Conservation (phyloP, 805 yeast genomes). For the Candida dajiaensis region DNA sequence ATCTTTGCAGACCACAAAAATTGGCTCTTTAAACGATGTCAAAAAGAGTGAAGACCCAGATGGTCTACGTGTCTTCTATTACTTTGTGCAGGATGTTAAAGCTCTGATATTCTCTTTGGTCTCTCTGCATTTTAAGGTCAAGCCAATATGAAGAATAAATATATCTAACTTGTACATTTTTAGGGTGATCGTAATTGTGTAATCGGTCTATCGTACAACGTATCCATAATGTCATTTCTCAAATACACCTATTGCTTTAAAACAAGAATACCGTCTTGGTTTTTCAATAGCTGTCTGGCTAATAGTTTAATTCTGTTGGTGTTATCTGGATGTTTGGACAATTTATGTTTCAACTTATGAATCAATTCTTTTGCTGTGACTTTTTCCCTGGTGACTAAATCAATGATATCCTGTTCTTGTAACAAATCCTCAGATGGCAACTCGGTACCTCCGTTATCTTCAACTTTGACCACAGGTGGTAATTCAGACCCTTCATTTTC, state of each 20-base stretch:
- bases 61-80: slow-evolving; percentile 38
- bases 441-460: slow-evolving; percentile 12
- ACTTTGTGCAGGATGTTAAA: slow-evolving; percentile 36
- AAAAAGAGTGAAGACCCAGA: slow-evolving; percentile 36
- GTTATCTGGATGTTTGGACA: slow-evolving; percentile 59
- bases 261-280: slow-evolving; percentile 31
- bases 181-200: neutral
- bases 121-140: slow-evolving; percentile 31
- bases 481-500: slow-evolving; percentile 23
- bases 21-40: slow-evolving; percentile 36
- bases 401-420: slow-evolving; percentile 67
- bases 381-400: slow-evolving; percentile 42
- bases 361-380: slow-evolving; percentile 59
- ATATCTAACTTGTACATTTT: neutral
- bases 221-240: neutral
- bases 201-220: neutral
- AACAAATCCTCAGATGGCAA: slow-evolving; percentile 26
- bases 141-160: slow-evolving; percentile 6
- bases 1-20: slow-evolving; percentile 25
- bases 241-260: slow-evolving; percentile 5
- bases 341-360: slow-evolving; percentile 51
- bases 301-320: slow-evolving; percentile 51
- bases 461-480: slow-evolving; percentile 5
- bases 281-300: slow-evolving; percentile 51
- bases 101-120: slow-evolving; percentile 38